These are phyloP conservation scores for Citrullus amarus DNA, from an alignment of 306 rosid species.

Conservation along the genomic window DNA sequence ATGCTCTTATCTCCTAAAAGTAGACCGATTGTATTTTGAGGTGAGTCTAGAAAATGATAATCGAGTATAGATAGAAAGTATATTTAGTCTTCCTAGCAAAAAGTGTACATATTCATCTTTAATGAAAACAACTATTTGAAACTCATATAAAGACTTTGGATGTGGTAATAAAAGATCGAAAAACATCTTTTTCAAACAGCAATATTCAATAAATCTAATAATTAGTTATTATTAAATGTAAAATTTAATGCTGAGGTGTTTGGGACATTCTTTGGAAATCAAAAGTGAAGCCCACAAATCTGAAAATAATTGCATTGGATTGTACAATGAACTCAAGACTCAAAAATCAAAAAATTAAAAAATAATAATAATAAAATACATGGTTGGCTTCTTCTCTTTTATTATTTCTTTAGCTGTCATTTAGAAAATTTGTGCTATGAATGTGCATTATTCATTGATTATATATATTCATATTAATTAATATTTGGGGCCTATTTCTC, in stretches of 20 bases:
- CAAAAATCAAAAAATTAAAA: background rate
- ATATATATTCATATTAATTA: too few species aligned
- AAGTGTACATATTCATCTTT: too few species aligned
- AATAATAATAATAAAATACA: background rate
- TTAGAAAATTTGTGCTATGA: background rate
- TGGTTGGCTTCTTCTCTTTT: background rate
- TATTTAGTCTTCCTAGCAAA: too few species aligned
- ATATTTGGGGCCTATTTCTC: too few species aligned
- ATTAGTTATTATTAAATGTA: background rate
- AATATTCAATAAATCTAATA: background rate
- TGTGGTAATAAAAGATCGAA: background rate
- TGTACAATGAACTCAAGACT: constrained; percentile 4
- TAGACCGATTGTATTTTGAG: too few species aligned
- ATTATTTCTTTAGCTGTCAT: background rate
- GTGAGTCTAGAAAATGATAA: too few species aligned
- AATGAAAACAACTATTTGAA: too few species aligned
- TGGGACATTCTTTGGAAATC: constrained; percentile 2
- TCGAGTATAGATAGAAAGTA: too few species aligned
- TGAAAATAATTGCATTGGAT: background rate
- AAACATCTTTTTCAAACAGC: background rate
- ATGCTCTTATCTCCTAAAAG: too few species aligned
- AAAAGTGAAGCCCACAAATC: background rate
- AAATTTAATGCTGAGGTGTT: background rate
- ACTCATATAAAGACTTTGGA: background rate
- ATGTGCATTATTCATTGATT: too few species aligned